These are phyloP conservation scores for Fusarium scirpi DNA, from an alignment of 2,329 filamentous ascomycete species.

Conservation along the genomic window DNA sequence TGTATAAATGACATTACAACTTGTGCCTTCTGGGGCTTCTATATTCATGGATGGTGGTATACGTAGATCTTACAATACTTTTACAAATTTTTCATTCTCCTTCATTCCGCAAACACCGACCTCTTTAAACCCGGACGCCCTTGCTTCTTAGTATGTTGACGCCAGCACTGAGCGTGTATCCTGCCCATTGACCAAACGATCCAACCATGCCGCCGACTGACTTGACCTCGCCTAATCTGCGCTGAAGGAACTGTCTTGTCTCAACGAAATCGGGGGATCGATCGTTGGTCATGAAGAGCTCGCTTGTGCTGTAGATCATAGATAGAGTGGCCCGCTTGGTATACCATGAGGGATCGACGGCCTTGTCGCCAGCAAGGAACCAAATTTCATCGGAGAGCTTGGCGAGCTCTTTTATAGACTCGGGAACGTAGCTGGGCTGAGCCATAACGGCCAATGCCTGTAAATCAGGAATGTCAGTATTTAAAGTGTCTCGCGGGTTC, in stretches of 20 bases:
- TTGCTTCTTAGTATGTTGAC: slow-evolving; percentile 90
- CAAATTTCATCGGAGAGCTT: slow-evolving; percentile 91
- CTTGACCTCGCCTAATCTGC: slow-evolving; percentile 77
- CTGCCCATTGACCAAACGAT: slow-evolving; percentile 79
- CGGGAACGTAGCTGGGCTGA: slow-evolving; percentile 79
- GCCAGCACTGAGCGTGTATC: slow-evolving; percentile 81
- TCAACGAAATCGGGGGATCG: slow-evolving; percentile 77
- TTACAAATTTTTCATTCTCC: slow-evolving; percentile 31
- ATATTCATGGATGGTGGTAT: slow-evolving; percentile 33
- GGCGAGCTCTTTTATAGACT: slow-evolving; percentile 82
- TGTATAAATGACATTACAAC: slow-evolving; percentile 24
- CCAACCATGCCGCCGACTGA: slow-evolving; percentile 71
- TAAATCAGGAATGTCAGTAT: slow-evolving; percentile 23
- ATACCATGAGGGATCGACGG: slow-evolving; percentile 92
- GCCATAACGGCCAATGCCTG: slow-evolving; percentile 93
- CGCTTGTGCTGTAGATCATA: slow-evolving; percentile 75
- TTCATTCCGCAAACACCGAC: neutral
- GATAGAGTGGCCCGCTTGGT: slow-evolving; percentile 69
- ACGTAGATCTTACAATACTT: slow-evolving; percentile 46
- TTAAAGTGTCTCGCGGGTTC: neutral
- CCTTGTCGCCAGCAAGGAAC: slow-evolving; percentile 83
- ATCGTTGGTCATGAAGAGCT: slow-evolving; percentile 96
- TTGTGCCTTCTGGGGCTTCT: slow-evolving; percentile 24
- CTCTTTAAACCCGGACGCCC: slow-evolving; percentile 78
- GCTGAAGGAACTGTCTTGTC: slow-evolving; percentile 82